Conservation (phyloP, 1,284 basidiomycete genomes). For the Irpex sp. region DNA sequence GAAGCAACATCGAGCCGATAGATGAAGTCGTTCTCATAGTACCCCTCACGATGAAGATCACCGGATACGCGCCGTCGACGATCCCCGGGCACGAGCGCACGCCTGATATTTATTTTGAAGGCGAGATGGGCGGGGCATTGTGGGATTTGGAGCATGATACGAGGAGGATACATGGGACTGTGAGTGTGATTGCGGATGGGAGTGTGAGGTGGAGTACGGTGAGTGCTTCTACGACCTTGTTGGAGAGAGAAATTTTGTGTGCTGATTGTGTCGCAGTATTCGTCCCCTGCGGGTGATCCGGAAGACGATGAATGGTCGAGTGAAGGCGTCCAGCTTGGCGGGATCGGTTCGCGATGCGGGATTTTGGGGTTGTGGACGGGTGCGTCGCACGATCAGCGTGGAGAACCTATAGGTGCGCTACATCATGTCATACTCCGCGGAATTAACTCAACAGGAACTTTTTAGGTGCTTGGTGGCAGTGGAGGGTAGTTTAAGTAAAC, state of each 20-base stretch:
- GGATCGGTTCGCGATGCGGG: slow-evolving; percentile 46
- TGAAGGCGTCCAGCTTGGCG: slow-evolving; percentile 58
- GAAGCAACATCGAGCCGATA: slow-evolving; percentile 24
- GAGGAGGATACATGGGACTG: slow-evolving; percentile 38
- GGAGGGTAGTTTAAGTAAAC: slow-evolving; percentile 8
- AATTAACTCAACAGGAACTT: neutral
- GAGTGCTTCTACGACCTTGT: slow-evolving; percentile 12
- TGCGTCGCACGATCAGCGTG: slow-evolving; percentile 40
- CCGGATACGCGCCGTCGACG: slow-evolving; percentile 34
- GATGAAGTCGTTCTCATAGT: slow-evolving; percentile 54
- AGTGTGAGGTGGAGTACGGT: slow-evolving; percentile 54
- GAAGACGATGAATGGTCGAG: slow-evolving; percentile 43
- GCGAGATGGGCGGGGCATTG: slow-evolving; percentile 36
- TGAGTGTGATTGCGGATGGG: slow-evolving; percentile 49
- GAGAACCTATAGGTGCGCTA: slow-evolving; percentile 44
- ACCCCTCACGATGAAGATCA: slow-evolving; percentile 45
- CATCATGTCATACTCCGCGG: too few species aligned
- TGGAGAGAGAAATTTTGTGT: neutral
- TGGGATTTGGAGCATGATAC: slow-evolving; percentile 25
- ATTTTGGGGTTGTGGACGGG: slow-evolving; percentile 60
- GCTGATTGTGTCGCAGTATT: slow-evolving; percentile 14
- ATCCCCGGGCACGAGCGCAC: slow-evolving; percentile 27
- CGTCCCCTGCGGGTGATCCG: slow-evolving; percentile 19
- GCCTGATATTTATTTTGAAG: slow-evolving; percentile 44
- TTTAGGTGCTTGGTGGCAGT: slow-evolving; percentile 14